phyloP scores from a whole-genome alignment of 768 basidiomycete species.

The Tylopilus balloui region DNA sequence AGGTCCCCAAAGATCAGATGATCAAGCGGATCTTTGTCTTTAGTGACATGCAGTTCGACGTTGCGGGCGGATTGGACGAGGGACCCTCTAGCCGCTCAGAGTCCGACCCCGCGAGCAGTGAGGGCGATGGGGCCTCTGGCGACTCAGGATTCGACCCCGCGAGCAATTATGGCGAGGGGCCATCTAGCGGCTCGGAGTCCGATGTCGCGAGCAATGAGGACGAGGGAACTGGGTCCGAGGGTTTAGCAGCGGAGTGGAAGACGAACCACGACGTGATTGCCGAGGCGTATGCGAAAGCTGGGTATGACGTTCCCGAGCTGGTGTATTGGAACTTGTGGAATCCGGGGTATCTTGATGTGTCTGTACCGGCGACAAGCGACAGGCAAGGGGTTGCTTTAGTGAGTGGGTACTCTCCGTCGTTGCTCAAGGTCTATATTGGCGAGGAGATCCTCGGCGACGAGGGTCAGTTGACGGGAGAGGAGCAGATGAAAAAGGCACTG shows the following conservation, averaged over 20 bases:
- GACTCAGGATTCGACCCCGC: too few relatives aligned
- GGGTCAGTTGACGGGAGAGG: conserved; percentile 35
- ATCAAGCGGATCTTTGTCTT: conserved; percentile 74
- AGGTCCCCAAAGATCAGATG: conserved; percentile 65
- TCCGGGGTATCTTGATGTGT: conserved; percentile 19
- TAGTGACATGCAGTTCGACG: conserved; percentile 69
- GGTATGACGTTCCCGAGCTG: conserved; percentile 69
- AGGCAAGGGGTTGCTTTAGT: conserved; percentile 62
- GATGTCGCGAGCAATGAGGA: too few relatives aligned
- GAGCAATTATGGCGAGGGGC: too few relatives aligned
- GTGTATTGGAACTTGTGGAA: conserved; percentile 64
- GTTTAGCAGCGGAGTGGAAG: conserved; percentile 38
- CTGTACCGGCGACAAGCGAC: conserved; percentile 48
- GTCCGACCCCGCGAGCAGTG: too few relatives aligned
- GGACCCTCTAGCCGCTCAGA: too few relatives aligned
- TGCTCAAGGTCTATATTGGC: conserved; percentile 73
- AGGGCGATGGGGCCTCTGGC: too few relatives aligned
- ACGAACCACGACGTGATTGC: conserved; percentile 60
- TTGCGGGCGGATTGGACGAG: too few relatives aligned
- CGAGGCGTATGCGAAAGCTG: conserved; percentile 50
- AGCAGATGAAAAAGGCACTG: conserved; percentile 46
- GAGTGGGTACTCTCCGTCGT: conserved; percentile 63
- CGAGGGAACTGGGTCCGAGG: too few relatives aligned
- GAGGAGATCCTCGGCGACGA: conserved; percentile 38
- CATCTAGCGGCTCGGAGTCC: too few relatives aligned